These are phyloP conservation scores for Paecilomyces fulvus DNA, from an alignment of 2,329 filamentous ascomycete genomes.

Conservation along the genomic window DNA sequence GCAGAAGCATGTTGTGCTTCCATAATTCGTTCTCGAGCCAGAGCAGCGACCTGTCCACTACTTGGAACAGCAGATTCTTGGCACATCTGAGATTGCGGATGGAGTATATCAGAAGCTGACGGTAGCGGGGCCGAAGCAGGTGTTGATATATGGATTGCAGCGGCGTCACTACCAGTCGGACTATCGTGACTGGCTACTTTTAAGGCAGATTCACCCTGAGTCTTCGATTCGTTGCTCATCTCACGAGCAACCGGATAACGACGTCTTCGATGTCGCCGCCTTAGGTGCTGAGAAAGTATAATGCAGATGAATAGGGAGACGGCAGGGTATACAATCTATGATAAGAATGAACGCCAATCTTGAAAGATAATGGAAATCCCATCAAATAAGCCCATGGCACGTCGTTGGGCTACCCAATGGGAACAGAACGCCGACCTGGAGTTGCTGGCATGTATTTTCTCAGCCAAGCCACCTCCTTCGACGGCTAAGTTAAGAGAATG, in stretches of 20 bases:
- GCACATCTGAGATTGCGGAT: constrained; percentile 4
- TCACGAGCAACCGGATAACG: neutral
- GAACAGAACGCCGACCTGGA: neutral
- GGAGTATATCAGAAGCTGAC: constrained; percentile 5
- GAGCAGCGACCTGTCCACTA: constrained; percentile 7
- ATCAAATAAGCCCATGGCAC: neutral
- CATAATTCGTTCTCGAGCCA: constrained; percentile 3
- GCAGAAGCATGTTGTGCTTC: neutral
- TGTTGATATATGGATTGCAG: neutral
- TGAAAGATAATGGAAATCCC: neutral
- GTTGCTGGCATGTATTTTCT: neutral
- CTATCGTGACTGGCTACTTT: neutral
- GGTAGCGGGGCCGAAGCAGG: neutral
- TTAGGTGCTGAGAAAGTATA: neutral
- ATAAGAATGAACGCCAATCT: neutral
- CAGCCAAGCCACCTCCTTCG: neutral
- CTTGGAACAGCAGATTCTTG: constrained; percentile 5
- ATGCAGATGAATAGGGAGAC: neutral
- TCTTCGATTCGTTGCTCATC: neutral
- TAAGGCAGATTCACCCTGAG: neutral
- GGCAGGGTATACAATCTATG: neutral
- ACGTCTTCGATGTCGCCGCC: neutral
- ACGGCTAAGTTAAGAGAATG: neutral
- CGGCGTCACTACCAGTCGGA: neutral
- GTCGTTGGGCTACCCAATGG: neutral